A percentile compares a stretch with the other conserved stretches of the same genome.
Evolutionary conservation across 805 yeast genomes (phyloP).

Genomic region (Citeromyces matritensis): DNA sequence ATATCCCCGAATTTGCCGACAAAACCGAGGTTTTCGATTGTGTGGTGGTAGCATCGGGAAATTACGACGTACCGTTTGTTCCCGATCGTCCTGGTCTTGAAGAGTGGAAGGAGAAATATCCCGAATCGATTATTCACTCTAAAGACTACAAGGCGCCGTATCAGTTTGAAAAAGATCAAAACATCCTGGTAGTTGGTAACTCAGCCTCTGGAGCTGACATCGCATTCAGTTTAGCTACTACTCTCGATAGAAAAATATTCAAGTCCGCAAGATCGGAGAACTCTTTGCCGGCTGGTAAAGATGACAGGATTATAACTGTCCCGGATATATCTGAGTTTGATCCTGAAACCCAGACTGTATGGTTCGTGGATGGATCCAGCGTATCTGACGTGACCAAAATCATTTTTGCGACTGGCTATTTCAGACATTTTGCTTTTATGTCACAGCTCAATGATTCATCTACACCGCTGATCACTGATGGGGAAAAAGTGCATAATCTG

Average conservation of each 20-base stretch:
- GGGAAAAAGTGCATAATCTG: constrained; percentile 30
- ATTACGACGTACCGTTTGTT: constrained; percentile 38
- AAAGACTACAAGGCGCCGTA: constrained; percentile 34
- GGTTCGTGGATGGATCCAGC: constrained; percentile 30
- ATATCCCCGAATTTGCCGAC: not conserved
- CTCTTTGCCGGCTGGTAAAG: constrained; percentile 25
- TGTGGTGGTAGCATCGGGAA: constrained; percentile 50
- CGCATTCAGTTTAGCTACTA: constrained; percentile 40
- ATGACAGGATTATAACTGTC: constrained; percentile 23
- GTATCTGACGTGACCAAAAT: constrained; percentile 33
- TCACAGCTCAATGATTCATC: constrained; percentile 10
- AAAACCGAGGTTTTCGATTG: constrained; percentile 35
- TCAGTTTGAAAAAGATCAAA: constrained; percentile 18
- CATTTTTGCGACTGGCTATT: constrained; percentile 63
- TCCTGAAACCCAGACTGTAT: constrained; percentile 18
- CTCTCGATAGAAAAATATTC: constrained; percentile 23
- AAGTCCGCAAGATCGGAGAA: constrained; percentile 33
- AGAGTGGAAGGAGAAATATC: constrained; percentile 25
- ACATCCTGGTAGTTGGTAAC: constrained; percentile 56
- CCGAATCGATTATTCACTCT: constrained; percentile 39
- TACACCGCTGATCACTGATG: constrained; percentile 23
- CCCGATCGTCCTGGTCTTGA: constrained; percentile 42
- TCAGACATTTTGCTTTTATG: constrained; percentile 45
- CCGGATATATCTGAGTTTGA: constrained; percentile 25
- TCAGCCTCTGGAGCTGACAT: constrained; percentile 65